A percentile compares a stretch with the other conserved stretches of the same genome.
Conservation (phyloP, 306 rosid genomes). For the Ziziphus jujuba region DNA sequence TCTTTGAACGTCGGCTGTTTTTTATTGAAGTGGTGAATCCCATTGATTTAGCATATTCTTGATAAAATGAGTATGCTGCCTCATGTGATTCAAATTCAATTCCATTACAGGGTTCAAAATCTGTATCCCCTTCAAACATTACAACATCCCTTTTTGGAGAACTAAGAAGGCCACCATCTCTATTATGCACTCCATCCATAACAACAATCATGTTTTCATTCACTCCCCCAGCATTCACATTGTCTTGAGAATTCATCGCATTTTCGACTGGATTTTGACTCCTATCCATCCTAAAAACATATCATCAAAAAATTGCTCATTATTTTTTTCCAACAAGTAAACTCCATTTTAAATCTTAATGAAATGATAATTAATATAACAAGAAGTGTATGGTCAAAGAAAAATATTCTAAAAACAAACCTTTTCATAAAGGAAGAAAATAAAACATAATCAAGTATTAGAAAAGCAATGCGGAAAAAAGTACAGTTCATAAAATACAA, state of each 20-base stretch:
- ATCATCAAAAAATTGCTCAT: slow-evolving; percentile 15
- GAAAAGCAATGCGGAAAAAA: not conserved
- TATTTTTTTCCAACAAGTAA: slow-evolving; percentile 4
- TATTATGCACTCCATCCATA: slow-evolving; percentile 51
- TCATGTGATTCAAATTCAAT: slow-evolving; percentile 85
- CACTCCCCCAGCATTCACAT: slow-evolving; percentile 30
- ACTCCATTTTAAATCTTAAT: not conserved
- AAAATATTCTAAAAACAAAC: not conserved
- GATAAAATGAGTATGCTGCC: slow-evolving; percentile 79
- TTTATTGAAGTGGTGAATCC: slow-evolving; percentile 93
- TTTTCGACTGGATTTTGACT: slow-evolving; percentile 17
- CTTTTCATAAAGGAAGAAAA: not conserved
- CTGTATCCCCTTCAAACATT: slow-evolving; percentile 66
- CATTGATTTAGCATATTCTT: slow-evolving; percentile 95
- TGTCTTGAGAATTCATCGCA: slow-evolving; percentile 31
- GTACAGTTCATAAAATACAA: not conserved
- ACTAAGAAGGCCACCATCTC: slow-evolving; percentile 36
- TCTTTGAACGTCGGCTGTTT: slow-evolving; percentile 95
- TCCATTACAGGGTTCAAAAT: slow-evolving; percentile 76
- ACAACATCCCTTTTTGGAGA: slow-evolving; percentile 53
- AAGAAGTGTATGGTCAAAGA: not conserved
- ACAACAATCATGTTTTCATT: slow-evolving; percentile 51
- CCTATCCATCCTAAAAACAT: slow-evolving; percentile 24
- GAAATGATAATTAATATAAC: slow-evolving; percentile 7
- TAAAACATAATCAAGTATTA: too few relatives aligned